Evolutionary conservation across 192 early-diverging fungal species (phyloP), one percentile per base, ranked within the genome.

Genomic region (Spinellus fusiger): DNA sequence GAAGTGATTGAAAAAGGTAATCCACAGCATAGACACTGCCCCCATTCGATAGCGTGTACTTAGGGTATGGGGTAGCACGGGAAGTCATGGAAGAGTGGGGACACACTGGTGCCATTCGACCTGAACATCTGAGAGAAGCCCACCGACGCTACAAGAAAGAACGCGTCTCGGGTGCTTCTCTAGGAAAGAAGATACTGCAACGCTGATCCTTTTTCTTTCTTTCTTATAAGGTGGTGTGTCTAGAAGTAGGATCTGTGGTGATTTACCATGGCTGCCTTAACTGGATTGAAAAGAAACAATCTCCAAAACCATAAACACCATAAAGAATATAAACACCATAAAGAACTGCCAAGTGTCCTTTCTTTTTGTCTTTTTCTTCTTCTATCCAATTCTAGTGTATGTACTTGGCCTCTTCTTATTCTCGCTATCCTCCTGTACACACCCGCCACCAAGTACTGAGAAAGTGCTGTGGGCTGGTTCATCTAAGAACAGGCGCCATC

Each of bases 101-200:
- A 15, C 81, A 93, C 40, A 69, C 69, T 3, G 90, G 92, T 2
- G 60, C 90, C 0, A 77, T 95, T n/a, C 67, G 76, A 25, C 93
- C 93, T 5, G 92, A 88, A 27, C 92, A 95, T 67, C 59, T 95
- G 55, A 76, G 91, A 6, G 93, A 95, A 64, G 93, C 93, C 5
- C 89, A 87, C 59, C 74, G 90, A 37, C 75, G 85, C 54, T 87
- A 91, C 62, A 85, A 85, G 68, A 78, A 75, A 33, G 77, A 82
- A 15, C 13, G 16, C n/a, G 62, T 73, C 0, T 70, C 23, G 16
- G 58, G 20, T 23, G 34, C 54, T 48, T 50, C 34, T 9, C 38
- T 67, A 22, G 65, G 65, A 7, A 55, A 59, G 32, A 67, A 61
- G 23, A 34, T 55, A 18, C 15, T 59, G 9, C 28, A 48, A 28